These are phyloP conservation scores for Thermothielavioides terrestris DNA, from an alignment of 495 filamentous ascomycete species.

Conservation along the genomic window DNA sequence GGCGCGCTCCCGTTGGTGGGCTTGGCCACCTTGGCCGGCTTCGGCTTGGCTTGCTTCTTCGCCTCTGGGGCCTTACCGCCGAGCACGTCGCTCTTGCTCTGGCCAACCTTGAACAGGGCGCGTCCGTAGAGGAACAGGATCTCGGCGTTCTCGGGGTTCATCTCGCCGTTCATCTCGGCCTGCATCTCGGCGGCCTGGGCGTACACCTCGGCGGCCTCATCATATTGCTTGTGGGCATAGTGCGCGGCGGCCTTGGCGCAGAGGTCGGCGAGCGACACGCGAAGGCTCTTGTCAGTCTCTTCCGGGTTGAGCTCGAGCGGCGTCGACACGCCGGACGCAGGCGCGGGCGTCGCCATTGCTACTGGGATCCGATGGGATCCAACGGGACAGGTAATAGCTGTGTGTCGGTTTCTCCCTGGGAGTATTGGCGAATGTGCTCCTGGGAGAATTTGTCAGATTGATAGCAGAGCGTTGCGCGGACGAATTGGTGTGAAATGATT, in stretches of 20 bases:
- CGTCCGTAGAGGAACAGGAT: slow-evolving; percentile 90
- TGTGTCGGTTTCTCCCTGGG: too few relatives aligned
- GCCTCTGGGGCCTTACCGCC: slow-evolving; percentile 67
- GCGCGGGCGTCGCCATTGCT: slow-evolving; percentile 20
- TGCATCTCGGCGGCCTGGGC: slow-evolving; percentile 84
- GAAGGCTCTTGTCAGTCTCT: slow-evolving; percentile 35
- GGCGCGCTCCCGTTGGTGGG: slow-evolving; percentile 9
- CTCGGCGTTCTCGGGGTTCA: slow-evolving; percentile 81
- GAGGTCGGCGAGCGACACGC: slow-evolving; percentile 50
- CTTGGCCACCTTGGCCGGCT: slow-evolving; percentile 17
- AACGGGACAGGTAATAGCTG: too few relatives aligned
- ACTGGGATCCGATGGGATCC: background rate
- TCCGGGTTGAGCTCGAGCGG: slow-evolving; percentile 32
- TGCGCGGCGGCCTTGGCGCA: slow-evolving; percentile 47
- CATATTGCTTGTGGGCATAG: slow-evolving; percentile 80
- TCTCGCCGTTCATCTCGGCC: slow-evolving; percentile 83
- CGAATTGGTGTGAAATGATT: too few relatives aligned
- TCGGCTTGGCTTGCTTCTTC: slow-evolving; percentile 41
- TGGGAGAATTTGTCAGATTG: background rate
- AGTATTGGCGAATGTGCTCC: too few relatives aligned
- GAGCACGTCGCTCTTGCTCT: slow-evolving; percentile 89
- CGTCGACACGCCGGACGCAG: slow-evolving; percentile 26
- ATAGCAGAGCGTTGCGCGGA: too few relatives aligned
- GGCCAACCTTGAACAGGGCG: slow-evolving; percentile 82
- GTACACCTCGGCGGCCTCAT: slow-evolving; percentile 74